These are phyloP conservation scores for Amyloporia xantha DNA, from an alignment of 768 basidiomycete species.

Conservation along the genomic window DNA sequence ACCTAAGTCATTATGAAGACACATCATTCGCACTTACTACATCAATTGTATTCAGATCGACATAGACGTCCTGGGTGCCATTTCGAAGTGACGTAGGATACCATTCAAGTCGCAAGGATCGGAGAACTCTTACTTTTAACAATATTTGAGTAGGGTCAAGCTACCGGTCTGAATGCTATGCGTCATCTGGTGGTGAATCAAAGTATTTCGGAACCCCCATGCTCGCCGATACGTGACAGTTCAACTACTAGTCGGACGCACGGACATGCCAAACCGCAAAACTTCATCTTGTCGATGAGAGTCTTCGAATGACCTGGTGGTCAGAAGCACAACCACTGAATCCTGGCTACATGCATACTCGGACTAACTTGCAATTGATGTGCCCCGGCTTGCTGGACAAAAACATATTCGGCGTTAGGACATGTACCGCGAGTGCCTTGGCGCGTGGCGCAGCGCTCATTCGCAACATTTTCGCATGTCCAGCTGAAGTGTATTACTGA, in stretches of 20 bases:
- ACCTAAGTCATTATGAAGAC: not conserved
- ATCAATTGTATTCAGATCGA: conserved; percentile 43
- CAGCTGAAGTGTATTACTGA: too few species aligned
- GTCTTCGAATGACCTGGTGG: too few species aligned
- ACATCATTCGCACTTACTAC: conserved; percentile 20
- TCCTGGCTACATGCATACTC: too few species aligned
- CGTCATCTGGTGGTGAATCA: conserved; percentile 29
- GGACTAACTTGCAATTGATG: too few species aligned
- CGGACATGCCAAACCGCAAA: too few species aligned
- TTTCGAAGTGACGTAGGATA: conserved; percentile 49
- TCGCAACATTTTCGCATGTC: too few species aligned
- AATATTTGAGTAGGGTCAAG: conserved; percentile 38
- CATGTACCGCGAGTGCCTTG: too few species aligned
- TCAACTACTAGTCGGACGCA: too few species aligned
- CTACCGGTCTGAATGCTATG: conserved; percentile 35
- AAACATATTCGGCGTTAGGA: conserved; percentile 24
- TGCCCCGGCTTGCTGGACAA: conserved; percentile 37
- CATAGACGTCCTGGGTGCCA: conserved; percentile 50
- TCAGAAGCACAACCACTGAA: conserved; percentile 50
- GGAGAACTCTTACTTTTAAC: conserved; percentile 48
- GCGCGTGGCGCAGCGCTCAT: too few species aligned
- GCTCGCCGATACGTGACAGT: too few species aligned
- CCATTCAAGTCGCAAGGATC: conserved; percentile 32
- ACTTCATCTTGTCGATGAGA: conserved; percentile 44
- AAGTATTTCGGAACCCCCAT: conserved; percentile 39